Percentiles rank a stretch among this genome's conserved stretches.
phyloP scores from a whole-genome alignment of 148 eudicot species.

The Cornus kousa region DNA sequence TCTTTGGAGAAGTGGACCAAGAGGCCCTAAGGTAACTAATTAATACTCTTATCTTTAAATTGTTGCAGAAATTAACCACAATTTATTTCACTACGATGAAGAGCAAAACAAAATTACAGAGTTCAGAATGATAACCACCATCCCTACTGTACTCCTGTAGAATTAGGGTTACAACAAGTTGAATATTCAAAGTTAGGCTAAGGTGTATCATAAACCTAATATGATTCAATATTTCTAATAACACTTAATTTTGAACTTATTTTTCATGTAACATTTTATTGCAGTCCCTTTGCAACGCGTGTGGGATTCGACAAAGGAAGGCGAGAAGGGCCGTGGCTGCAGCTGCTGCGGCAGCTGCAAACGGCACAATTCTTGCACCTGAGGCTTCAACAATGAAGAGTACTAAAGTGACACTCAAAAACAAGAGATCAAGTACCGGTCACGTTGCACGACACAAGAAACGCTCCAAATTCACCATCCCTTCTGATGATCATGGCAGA shows the following conservation, averaged over 20 bases:
- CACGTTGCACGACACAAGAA: slow-evolving; percentile 30
- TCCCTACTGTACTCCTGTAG: too few relatives aligned
- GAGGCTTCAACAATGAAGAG: background rate
- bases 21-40: slow-evolving; percentile 69
- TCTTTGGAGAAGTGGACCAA: slow-evolving; percentile 85
- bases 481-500: background rate
- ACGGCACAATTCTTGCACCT: slow-evolving; percentile 15
- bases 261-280: background rate
- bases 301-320: slow-evolving; percentile 79
- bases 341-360: slow-evolving; percentile 37
- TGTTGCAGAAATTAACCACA: too few relatives aligned
- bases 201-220: too few relatives aligned
- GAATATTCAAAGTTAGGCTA: too few relatives aligned
- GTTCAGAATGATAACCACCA: too few relatives aligned
- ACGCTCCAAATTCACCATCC: slow-evolving; percentile 23
- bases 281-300: slow-evolving; percentile 82
- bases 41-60: too few relatives aligned
- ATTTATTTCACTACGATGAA: too few relatives aligned
- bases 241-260: too few relatives aligned
- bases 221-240: too few relatives aligned
- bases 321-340: slow-evolving; percentile 64
- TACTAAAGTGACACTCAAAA: slow-evolving; percentile 7
- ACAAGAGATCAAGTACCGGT: slow-evolving; percentile 17
- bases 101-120: too few relatives aligned
- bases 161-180: too few relatives aligned